Evolutionary conservation across 1,284 basidiomycete genomes (phyloP).

Genomic region (Fomitopsis pinicola): DNA sequence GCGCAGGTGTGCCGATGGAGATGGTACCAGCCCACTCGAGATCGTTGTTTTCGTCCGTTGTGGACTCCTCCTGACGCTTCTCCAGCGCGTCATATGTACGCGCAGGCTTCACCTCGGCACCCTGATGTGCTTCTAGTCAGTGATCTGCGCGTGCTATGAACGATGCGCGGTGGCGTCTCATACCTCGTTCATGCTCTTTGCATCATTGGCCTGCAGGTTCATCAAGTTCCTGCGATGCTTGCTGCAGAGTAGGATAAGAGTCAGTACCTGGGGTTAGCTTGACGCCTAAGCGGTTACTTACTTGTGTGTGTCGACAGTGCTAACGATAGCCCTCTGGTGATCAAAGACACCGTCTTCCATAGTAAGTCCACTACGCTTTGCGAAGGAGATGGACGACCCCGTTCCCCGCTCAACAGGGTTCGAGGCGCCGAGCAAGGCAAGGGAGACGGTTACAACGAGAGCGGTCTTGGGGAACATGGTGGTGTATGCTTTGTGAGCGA

Average conservation of each 20-base stretch:
- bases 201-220: slow-evolving; percentile 13
- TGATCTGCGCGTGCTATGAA: no score
- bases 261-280: background rate
- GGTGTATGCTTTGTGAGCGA: background rate
- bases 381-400: slow-evolving; percentile 17
- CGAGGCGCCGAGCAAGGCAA: slow-evolving; percentile 21
- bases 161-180: background rate
- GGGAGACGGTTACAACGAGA: slow-evolving; percentile 19
- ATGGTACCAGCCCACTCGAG: slow-evolving; percentile 25
- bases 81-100: slow-evolving; percentile 2
- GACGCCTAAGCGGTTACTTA: slow-evolving; percentile 9
- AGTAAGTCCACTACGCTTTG: slow-evolving; percentile 18
- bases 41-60: slow-evolving; percentile 17
- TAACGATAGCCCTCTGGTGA: slow-evolving; percentile 12
- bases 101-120: slow-evolving; percentile 12
- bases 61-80: slow-evolving; percentile 10
- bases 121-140: background rate
- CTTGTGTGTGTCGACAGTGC: slow-evolving; percentile 18
- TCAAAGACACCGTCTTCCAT: slow-evolving; percentile 22
- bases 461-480: slow-evolving; percentile 24
- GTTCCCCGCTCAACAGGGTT: slow-evolving; percentile 18
- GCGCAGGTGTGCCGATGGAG: slow-evolving; percentile 24
- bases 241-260: slow-evolving; percentile 7
- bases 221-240: slow-evolving; percentile 26
- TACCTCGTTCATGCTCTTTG: background rate